Percentiles rank a stretch among this genome's conserved stretches.
Conservation (phyloP, 495 filamentous ascomycete species). For the Xylaria curta region DNA sequence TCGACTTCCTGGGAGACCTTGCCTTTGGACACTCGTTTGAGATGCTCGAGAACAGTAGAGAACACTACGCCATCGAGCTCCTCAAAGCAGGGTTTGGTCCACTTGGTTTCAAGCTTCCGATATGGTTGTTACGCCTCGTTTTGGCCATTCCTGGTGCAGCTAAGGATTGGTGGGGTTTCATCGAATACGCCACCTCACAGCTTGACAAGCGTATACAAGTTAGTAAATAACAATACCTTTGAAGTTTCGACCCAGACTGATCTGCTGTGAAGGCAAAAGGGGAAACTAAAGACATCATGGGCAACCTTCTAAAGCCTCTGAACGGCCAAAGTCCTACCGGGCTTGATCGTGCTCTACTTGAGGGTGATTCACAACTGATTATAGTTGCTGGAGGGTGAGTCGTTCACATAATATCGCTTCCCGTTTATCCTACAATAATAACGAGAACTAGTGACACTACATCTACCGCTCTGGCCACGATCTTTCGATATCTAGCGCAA, state of each 20-base stretch:
- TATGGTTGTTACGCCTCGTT: constrained; percentile 27
- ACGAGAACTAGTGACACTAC: constrained; percentile 46
- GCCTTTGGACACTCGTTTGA: constrained; percentile 55
- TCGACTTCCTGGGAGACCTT: constrained; percentile 57
- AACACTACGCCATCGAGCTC: constrained; percentile 38
- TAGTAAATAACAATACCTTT: constrained; percentile 26
- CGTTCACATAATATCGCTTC: not conserved
- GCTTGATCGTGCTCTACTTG: constrained; percentile 32
- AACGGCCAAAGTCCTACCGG: constrained; percentile 24
- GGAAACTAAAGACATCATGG: constrained; percentile 33
- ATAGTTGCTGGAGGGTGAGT: constrained; percentile 45
- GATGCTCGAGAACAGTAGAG: constrained; percentile 43
- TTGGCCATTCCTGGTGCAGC: constrained; percentile 10
- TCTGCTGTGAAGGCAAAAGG: not conserved
- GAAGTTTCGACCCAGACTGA: not conserved
- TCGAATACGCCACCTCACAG: constrained; percentile 20
- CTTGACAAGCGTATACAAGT: constrained; percentile 30
- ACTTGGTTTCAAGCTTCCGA: constrained; percentile 37
- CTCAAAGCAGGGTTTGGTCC: constrained; percentile 26
- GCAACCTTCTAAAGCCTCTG: constrained; percentile 31
- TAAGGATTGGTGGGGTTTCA: constrained; percentile 19
- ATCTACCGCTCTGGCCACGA: constrained; percentile 39
- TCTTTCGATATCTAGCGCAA: constrained; percentile 46
- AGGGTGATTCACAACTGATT: constrained; percentile 41
- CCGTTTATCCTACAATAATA: not conserved